Evolutionary conservation across 768 basidiomycete species (phyloP).

Genomic region (Daedalea quercina): DNA sequence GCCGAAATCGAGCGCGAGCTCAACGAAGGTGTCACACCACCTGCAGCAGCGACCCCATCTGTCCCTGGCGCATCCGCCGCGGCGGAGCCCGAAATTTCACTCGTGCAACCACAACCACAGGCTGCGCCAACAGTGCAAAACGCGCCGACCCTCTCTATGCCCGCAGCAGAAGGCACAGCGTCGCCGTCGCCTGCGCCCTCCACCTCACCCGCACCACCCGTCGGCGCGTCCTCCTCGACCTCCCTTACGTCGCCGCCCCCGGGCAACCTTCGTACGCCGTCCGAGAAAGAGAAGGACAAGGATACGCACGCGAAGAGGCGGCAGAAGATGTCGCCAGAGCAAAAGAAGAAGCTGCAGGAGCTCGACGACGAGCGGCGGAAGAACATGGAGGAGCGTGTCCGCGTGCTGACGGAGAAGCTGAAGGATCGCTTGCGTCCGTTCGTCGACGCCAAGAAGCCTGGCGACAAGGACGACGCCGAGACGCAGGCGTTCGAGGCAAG

Average conservation of each 20-base stretch:
- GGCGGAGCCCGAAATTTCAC: slow-evolving; percentile 5
- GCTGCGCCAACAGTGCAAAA: no score
- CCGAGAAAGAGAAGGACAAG: slow-evolving; percentile 31
- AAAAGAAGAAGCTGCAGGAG: slow-evolving; percentile 75
- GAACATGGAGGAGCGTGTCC: slow-evolving; percentile 73
- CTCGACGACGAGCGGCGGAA: slow-evolving; percentile 78
- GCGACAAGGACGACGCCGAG: slow-evolving; percentile 77
- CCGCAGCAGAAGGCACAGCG: not conserved
- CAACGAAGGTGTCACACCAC: slow-evolving; percentile 32
- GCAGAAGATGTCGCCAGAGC: slow-evolving; percentile 68
- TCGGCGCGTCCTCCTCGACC: slow-evolving; percentile 3
- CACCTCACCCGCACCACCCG: not conserved
- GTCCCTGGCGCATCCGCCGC: slow-evolving; percentile 16
- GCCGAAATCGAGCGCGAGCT: slow-evolving; percentile 77
- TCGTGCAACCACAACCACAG: no score
- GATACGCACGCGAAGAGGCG: slow-evolving; percentile 31
- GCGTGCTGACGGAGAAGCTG: slow-evolving; percentile 70
- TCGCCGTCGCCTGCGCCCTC: slow-evolving; percentile 1
- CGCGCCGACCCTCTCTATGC: not conserved
- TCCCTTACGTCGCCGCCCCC: slow-evolving; percentile 19
- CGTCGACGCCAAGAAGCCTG: slow-evolving; percentile 83
- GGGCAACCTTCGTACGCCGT: slow-evolving; percentile 9
- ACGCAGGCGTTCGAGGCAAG: slow-evolving; percentile 69
- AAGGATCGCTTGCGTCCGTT: slow-evolving; percentile 82
- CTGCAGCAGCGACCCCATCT: slow-evolving; percentile 20